Percentiles rank a stretch among this genome's conserved stretches.
These are phyloP conservation scores for Lasiosphaeria ovina DNA, from an alignment of 495 filamentous ascomycete genomes.

Conservation along the genomic window DNA sequence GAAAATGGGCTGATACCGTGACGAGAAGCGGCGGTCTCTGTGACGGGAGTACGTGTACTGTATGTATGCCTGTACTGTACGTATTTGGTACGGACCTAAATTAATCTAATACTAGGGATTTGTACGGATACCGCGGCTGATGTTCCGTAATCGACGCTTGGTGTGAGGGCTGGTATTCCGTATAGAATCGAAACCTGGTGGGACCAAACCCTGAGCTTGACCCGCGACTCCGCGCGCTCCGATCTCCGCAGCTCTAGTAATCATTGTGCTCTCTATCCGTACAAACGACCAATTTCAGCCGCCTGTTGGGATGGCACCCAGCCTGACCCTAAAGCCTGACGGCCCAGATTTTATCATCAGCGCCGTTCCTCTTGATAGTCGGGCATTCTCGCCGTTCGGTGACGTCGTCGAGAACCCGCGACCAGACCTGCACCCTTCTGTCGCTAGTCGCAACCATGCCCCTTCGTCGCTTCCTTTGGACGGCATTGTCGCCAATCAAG, in stretches of 20 bases:
- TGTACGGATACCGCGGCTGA: too few relatives aligned
- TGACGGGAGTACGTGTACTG: too few relatives aligned
- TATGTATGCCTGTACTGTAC: too few relatives aligned
- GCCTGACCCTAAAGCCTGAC: constrained; percentile 18
- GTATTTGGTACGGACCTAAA: too few relatives aligned
- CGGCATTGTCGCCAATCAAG: constrained; percentile 70
- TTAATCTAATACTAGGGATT: too few relatives aligned
- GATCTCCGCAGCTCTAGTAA: background rate
- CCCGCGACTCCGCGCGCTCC: background rate
- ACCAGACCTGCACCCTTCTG: constrained; percentile 48
- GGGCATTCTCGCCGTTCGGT: constrained; percentile 76
- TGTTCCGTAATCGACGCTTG: too few relatives aligned
- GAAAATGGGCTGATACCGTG: too few relatives aligned
- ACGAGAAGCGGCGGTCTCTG: too few relatives aligned
- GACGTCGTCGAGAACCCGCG: constrained; percentile 73
- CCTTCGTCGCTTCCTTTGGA: constrained; percentile 34
- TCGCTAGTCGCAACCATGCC: constrained; percentile 30
- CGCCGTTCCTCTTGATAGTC: constrained; percentile 60
- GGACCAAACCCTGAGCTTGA: too few relatives aligned
- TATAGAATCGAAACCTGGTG: too few relatives aligned
- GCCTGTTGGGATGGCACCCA: constrained; percentile 27
- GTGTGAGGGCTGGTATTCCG: too few relatives aligned
- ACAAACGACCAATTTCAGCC: background rate
- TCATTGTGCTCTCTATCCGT: background rate
- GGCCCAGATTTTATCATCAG: constrained; percentile 33